phyloP scores from a whole-genome alignment of 441 rosid genomes.

The Bocquillonia castaneifolia region DNA sequence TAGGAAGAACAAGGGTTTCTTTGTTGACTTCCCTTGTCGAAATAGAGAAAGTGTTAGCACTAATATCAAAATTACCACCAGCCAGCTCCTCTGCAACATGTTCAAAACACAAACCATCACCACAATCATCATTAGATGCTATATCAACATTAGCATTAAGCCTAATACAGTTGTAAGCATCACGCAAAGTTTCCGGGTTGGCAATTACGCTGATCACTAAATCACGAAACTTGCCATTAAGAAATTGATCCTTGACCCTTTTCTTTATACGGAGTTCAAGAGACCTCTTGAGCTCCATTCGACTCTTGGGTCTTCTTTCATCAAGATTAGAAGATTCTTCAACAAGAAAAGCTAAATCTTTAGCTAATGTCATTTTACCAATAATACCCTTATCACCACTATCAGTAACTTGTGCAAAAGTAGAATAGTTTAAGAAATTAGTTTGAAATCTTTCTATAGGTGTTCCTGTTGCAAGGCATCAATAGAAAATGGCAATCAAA shows the following conservation, averaged over 20 bases:
- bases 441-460: conserved; percentile 13
- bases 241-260: conserved; percentile 67
- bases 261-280: conserved; percentile 68
- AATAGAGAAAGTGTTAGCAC: conserved; percentile 47
- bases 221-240: conserved; percentile 54
- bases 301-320: conserved; percentile 43
- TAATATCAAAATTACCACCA: conserved; percentile 52
- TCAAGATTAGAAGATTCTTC: conserved; percentile 46
- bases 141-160: conserved; percentile 62
- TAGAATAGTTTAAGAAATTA: conserved; percentile 29
- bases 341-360: conserved; percentile 54
- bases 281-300: conserved; percentile 65
- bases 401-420: conserved; percentile 28
- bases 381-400: conserved; percentile 21
- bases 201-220: conserved; percentile 63
- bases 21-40: conserved; percentile 53
- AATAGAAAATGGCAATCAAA: conserved; percentile 1
- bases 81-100: conserved; percentile 56
- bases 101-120: conserved; percentile 38
- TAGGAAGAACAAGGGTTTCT: conserved; percentile 72
- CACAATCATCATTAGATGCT: conserved; percentile 20
- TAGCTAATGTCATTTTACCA: conserved; percentile 45
- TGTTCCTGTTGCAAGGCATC: conserved; percentile 22
- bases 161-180: conserved; percentile 60
- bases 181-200: conserved; percentile 58